These are phyloP conservation scores for Fusarium zealandicum DNA, from an alignment of 2,329 filamentous ascomycete genomes.

Conservation along the genomic window DNA sequence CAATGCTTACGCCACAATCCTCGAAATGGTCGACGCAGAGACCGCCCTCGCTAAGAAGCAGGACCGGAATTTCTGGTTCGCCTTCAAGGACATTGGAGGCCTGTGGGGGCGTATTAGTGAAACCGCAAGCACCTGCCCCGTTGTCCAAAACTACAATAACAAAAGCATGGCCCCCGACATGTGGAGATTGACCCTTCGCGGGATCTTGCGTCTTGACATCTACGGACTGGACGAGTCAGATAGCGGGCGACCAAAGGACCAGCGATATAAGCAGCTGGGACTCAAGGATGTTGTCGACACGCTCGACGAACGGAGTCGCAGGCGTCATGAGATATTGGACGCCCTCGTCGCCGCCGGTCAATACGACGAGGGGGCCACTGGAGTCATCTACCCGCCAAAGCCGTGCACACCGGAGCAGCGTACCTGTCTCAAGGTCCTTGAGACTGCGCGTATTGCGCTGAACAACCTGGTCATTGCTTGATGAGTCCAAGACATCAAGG, in stretches of 20 bases:
- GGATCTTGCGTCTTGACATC: constrained; percentile 63
- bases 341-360: constrained; percentile 51
- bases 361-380: constrained; percentile 33
- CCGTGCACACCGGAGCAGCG: constrained; percentile 46
- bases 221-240: constrained; percentile 56
- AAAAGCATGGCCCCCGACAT: constrained; percentile 57
- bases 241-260: constrained; percentile 17
- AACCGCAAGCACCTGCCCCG: constrained; percentile 38
- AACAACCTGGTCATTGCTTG: constrained; percentile 63
- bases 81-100: constrained; percentile 57
- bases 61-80: constrained; percentile 53
- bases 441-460: constrained; percentile 61
- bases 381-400: constrained; percentile 37
- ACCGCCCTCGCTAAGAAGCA: constrained; percentile 53
- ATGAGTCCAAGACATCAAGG: background rate
- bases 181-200: constrained; percentile 63
- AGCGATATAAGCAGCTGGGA: constrained; percentile 51
- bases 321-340: constrained; percentile 60
- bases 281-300: constrained; percentile 61
- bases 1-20: constrained; percentile 63
- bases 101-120: constrained; percentile 52
- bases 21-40: constrained; percentile 63
- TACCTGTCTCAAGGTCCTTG: constrained; percentile 60
- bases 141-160: constrained; percentile 48
- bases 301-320: constrained; percentile 59